Evolutionary conservation across 2,329 filamentous ascomycete genomes (phyloP).

Genomic region (Ceratocystis harringtonii): DNA sequence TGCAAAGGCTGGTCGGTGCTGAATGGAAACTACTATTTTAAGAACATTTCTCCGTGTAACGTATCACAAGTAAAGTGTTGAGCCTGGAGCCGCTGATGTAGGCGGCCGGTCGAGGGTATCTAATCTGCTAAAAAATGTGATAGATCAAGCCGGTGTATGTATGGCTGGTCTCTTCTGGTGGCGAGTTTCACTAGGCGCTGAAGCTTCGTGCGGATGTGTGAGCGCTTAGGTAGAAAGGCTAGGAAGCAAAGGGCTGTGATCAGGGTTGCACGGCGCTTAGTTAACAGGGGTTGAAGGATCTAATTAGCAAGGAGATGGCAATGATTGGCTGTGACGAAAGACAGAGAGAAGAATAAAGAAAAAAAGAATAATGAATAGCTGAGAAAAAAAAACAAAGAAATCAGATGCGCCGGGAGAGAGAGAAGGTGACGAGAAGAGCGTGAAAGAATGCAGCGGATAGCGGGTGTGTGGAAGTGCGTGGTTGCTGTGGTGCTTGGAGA

Average conservation of each 20-base stretch:
- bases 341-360: background rate
- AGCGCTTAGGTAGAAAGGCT: background rate
- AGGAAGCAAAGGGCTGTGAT: background rate
- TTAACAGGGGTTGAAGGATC: background rate
- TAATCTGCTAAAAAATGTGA: background rate
- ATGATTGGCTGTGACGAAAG: background rate
- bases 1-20: background rate
- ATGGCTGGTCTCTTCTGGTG: too few relatives aligned
- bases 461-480: background rate
- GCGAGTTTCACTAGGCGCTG: background rate
- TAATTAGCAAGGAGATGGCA: background rate
- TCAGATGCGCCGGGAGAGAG: background rate
- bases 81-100: background rate
- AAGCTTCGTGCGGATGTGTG: background rate
- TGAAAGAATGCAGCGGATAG: background rate
- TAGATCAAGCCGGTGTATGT: too few relatives aligned
- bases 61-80: background rate
- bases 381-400: background rate
- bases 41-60: background rate
- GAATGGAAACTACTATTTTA: background rate
- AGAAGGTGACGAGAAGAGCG: background rate
- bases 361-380: background rate
- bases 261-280: constrained; percentile 1
- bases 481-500: background rate
- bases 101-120: background rate